A percentile compares a stretch with the other conserved stretches of the same genome.
These are phyloP conservation scores for Setomelanomma holmii DNA, from an alignment of 2,329 filamentous ascomycete genomes.

Conservation along the genomic window DNA sequence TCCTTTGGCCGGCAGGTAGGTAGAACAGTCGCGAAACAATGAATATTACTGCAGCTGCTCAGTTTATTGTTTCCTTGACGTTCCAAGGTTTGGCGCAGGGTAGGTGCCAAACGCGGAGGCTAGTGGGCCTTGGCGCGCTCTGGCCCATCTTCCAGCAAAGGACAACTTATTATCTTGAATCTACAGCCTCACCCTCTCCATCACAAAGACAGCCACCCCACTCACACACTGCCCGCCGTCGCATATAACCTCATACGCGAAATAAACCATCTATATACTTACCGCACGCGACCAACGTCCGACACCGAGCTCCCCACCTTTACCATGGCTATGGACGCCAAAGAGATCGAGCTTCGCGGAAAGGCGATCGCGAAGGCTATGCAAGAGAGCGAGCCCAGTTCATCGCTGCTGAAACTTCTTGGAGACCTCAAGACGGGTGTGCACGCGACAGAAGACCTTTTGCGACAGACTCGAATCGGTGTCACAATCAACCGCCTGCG, in stretches of 20 bases:
- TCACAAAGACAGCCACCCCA: constrained; percentile 4
- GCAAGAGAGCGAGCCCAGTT: constrained; percentile 73
- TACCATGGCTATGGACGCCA: constrained; percentile 71
- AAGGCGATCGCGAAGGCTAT: constrained; percentile 83
- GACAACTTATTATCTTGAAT: constrained; percentile 16
- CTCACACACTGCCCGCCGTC: background rate
- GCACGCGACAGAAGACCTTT: constrained; percentile 83
- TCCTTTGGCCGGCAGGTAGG: background rate
- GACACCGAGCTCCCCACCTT: constrained; percentile 11
- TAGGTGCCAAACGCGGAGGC: constrained; percentile 20
- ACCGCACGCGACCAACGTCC: constrained; percentile 14
- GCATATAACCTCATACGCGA: constrained; percentile 3
- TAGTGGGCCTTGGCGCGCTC: constrained; percentile 22
- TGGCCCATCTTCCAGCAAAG: constrained; percentile 22
- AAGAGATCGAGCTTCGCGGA: constrained; percentile 79
- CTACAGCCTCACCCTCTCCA: constrained; percentile 3
- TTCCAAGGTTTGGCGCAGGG: background rate
- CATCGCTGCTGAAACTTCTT: constrained; percentile 76
- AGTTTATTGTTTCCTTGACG: background rate
- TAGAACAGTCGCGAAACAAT: background rate
- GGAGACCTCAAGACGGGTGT: constrained; percentile 81
- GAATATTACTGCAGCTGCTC: background rate
- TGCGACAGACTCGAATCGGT: constrained; percentile 90
- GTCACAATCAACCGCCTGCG: constrained; percentile 88
- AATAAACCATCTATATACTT: constrained; percentile 5